Evolutionary conservation across 2,329 filamentous ascomycete genomes (phyloP).

Genomic region (Phialophora tarda): DNA sequence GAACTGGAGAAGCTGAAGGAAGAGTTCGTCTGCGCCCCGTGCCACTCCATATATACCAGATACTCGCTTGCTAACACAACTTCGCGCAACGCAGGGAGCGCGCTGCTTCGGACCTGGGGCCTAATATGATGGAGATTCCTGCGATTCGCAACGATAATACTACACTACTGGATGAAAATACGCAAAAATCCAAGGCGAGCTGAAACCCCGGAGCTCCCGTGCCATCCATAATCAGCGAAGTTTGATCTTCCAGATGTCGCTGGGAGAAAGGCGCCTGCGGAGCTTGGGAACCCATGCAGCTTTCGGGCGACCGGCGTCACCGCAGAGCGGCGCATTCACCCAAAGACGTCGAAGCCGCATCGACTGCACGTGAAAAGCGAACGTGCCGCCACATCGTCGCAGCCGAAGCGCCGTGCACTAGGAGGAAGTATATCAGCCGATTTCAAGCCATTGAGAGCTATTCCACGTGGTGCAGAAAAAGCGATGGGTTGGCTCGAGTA

Average conservation of each 20-base stretch:
- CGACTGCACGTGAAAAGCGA: not conserved
- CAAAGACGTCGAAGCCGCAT: not conserved
- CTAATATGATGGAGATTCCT: slow-evolving; percentile 35
- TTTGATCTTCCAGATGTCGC: not conserved
- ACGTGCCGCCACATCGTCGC: not conserved
- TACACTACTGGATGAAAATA: not conserved
- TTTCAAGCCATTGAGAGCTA: not conserved
- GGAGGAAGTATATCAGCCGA: not conserved
- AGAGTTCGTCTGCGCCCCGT: slow-evolving; percentile 20
- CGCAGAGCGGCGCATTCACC: too few relatives aligned
- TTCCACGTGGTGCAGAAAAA: not conserved
- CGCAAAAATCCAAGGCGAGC: not conserved
- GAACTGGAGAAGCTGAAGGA: slow-evolving; percentile 43
- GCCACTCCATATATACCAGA: not conserved
- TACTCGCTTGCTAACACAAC: not conserved
- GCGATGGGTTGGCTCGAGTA: not conserved
- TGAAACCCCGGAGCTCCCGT: not conserved
- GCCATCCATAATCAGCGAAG: not conserved
- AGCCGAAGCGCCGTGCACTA: not conserved
- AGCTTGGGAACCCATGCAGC: not conserved
- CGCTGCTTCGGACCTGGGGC: slow-evolving; percentile 31
- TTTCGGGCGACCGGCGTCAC: not conserved
- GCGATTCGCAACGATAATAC: slow-evolving; percentile 2
- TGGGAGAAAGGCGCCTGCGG: not conserved
- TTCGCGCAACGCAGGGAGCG: slow-evolving; percentile 19